These are phyloP conservation scores for Colletotrichum melonis DNA, from an alignment of 2,329 filamentous ascomycete species.

Conservation along the genomic window DNA sequence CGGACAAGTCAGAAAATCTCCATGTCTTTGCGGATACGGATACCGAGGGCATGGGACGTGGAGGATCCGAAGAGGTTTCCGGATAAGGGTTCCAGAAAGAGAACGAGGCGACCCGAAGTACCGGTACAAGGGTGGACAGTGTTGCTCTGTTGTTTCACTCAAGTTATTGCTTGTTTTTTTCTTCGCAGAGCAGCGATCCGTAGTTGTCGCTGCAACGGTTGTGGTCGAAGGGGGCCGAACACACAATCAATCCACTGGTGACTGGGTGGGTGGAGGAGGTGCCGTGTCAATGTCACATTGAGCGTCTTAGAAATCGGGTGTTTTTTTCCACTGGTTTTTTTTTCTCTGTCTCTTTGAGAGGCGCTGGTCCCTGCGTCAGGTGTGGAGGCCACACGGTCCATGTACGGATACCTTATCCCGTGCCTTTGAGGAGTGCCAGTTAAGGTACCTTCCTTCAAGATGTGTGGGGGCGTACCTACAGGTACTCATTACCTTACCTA, in stretches of 20 bases:
- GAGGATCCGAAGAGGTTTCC: background rate
- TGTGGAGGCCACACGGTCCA: background rate
- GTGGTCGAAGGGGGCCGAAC: too few species aligned
- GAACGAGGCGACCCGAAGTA: conserved; percentile 16
- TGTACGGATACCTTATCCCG: background rate
- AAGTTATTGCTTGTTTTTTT: conserved; percentile 18
- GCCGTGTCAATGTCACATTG: too few species aligned
- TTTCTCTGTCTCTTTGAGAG: background rate
- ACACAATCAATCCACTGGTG: background rate
- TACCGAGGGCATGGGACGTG: background rate
- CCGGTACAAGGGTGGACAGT: conserved; percentile 21
- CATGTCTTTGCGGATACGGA: background rate
- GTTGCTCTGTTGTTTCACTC: conserved; percentile 15
- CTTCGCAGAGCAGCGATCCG: background rate
- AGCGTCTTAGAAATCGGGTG: background rate
- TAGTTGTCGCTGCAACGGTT: conserved; percentile 19
- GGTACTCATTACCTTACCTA: too few species aligned
- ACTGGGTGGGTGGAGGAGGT: background rate
- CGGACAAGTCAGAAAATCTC: background rate
- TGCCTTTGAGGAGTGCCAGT: too few species aligned
- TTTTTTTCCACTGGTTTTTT: background rate
- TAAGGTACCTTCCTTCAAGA: background rate
- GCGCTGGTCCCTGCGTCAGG: conserved; percentile 21
- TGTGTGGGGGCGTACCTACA: background rate
- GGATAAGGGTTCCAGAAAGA: background rate